A percentile compares a stretch with the other conserved stretches of the same genome.
phyloP scores from a whole-genome alignment of 345 rosid genomes.

The Rhizophora apiculata region DNA sequence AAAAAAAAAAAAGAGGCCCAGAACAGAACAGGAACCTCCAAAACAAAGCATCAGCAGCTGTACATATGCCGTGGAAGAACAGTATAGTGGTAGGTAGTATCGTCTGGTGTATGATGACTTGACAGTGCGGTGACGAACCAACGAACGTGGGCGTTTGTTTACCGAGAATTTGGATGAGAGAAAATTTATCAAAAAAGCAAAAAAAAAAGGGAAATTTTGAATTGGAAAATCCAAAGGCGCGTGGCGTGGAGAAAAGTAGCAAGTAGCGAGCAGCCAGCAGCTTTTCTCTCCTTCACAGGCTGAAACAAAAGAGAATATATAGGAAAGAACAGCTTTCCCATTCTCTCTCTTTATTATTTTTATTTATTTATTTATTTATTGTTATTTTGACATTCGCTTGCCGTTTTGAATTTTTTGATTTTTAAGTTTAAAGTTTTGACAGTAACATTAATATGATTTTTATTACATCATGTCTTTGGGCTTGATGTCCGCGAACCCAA shows the following conservation, averaged over 20 bases:
- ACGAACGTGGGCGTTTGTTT: slow-evolving; percentile 31
- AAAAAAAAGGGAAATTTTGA: slow-evolving; percentile 8
- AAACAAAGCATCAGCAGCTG: background rate
- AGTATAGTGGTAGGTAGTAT: background rate
- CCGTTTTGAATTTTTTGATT: no score
- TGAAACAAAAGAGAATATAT: background rate
- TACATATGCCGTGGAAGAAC: background rate
- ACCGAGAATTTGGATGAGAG: slow-evolving; percentile 28
- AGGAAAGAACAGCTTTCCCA: background rate
- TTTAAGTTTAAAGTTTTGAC: no score
- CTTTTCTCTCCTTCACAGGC: slow-evolving; percentile 38
- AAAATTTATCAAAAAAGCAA: slow-evolving; percentile 6
- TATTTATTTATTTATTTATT: slow-evolving; percentile 16
- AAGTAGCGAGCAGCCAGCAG: slow-evolving; percentile 12
- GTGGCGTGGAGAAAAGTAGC: slow-evolving; percentile 12
- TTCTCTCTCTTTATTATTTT: background rate
- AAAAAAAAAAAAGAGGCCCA: slow-evolving; percentile 7
- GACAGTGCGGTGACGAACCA: background rate
- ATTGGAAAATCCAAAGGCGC: slow-evolving; percentile 35
- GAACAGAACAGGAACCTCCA: slow-evolving; percentile 8
- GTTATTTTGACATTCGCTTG: no score
- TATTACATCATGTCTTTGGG: no score
- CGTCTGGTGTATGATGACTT: slow-evolving; percentile 1
- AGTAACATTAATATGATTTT: no score
- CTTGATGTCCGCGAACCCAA: no score